Base-by-base conservation (phyloP, 495 filamentous ascomycete genomes). In the Lasiosphaeria hispida region DNA sequence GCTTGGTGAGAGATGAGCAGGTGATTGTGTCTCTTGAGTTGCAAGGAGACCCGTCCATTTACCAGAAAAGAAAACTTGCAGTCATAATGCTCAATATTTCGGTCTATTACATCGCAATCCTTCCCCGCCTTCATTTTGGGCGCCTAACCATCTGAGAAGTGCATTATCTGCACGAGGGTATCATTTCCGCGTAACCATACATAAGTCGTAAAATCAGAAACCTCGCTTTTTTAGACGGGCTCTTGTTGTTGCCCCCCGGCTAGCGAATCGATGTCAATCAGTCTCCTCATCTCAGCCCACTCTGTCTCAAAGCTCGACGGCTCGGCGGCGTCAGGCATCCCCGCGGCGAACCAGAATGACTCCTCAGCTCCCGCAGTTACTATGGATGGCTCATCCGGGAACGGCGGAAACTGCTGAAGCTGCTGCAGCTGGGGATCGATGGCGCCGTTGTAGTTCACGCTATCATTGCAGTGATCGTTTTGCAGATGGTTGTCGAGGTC, bases 401-500 rank as follows among this genome's bases (percentile, higher is more conserved):
- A 30, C 2, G 5, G 23, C 5, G 23, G 23, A 30, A 30, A 30
- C 19, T 37, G 51, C 38, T 35, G 18, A 17, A 53, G 58, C 40
- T 34, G 52, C 17, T 62, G 47, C 47, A 59, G 53, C 43, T 55
- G 39, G 10, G 60, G 60, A 30, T 67, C 65, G 36, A 70, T 63
- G 11, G 40, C 39, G n/a, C 14, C 19, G 15, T 17, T 23, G 0
- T 1, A 42, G 1, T 10, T 55, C 13, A 9, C 44, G 23, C 38
- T 37, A 15, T 42, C 11, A 48, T 67, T 63, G 1, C 23, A 30
- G 23, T 30, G 23, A 30, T 55, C 55, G 1, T 48, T 71, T 48
- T 76, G 71, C 66, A 91, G 74, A 67, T 95, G 90, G 7, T 80
- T 73, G 61, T 83, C 77, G 0, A 91, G 74, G 61, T 92, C 87